Base-by-base conservation (phyloP, 345 rosid species). In the Firmiana major region DNA sequence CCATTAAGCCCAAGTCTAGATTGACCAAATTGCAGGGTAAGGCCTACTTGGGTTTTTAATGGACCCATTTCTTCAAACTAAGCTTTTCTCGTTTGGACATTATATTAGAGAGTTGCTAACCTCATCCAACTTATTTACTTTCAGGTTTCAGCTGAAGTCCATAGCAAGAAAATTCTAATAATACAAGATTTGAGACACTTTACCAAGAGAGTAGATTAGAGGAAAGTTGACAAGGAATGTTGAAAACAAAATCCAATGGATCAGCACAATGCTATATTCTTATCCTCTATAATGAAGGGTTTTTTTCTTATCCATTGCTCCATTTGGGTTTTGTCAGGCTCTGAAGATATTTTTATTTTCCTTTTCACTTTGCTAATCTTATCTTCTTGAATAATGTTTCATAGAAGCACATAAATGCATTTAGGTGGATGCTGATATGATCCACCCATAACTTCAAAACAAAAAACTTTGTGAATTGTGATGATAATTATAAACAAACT, bases 341-440 rank as follows among this genome's bases (percentile, higher is more conserved):
- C 24, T 11, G 75, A 71, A 45, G 57, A 69, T 69, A 2, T 69
- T 26, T 16, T 58, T n/a, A 9, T 28, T 62, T 28, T 28, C 6
- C 3, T 36, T 40, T 31, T 17, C 45, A 22, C 21, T 6, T 46
- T 3, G 51, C 28, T 38, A 59, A 77, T 63, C 77, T 83, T 71
- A 80, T 83, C 81, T 43, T 80, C 43, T 43, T 17, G 31, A 60
- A 58, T 26, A 58, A 75, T 57, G 72, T n/a, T 53, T 63, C 73
- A 62, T 66, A 8, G 63, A 49, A 42, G 49, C 72, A 68, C 63
- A 76, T 79, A 67, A 84, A 81, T 79, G 77, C 81, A 72, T 57
- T 54, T 69, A 26, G 82, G 82, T 73, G 80, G 76, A 79, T 73
- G 80, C 84, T 79, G 65, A 22, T 51, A 51, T 57, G 71, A 79